Percentiles rank a stretch among this genome's conserved stretches.
phyloP scores from a whole-genome alignment of 306 rosid genomes.

The Biancaea sappan region DNA sequence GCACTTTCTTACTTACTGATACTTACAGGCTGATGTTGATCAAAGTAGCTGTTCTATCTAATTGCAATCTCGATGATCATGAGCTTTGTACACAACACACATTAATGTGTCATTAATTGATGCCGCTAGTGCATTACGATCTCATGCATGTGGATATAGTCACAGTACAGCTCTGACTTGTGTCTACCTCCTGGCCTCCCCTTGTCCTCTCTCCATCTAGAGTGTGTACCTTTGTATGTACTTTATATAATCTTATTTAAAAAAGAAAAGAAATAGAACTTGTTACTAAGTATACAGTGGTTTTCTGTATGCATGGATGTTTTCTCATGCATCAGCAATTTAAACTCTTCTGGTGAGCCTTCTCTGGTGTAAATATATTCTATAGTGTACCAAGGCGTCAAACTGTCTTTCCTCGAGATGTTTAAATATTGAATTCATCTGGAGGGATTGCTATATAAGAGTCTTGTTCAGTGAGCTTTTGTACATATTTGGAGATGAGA shows the following conservation, averaged over 20 bases:
- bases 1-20: not conserved
- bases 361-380: not conserved
- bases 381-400: not conserved
- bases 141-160: not conserved
- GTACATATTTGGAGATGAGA: not conserved
- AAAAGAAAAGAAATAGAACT: too few relatives aligned
- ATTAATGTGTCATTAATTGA: not conserved
- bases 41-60: not conserved
- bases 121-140: not conserved
- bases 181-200: not conserved
- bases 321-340: constrained; percentile 13
- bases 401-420: not conserved
- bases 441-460: not conserved
- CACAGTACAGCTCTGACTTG: not conserved
- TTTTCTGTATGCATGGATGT: not conserved
- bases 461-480: constrained; percentile 1
- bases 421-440: not conserved
- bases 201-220: not conserved
- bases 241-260: too few relatives aligned
- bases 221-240: too few relatives aligned
- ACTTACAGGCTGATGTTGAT: not conserved
- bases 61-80: not conserved
- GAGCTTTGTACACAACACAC: not conserved
- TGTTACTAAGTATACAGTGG: not conserved
- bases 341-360: not conserved